These are phyloP conservation scores for Ophiostoma himal-ulmi DNA, from an alignment of 2,329 filamentous ascomycete genomes.

Conservation along the genomic window DNA sequence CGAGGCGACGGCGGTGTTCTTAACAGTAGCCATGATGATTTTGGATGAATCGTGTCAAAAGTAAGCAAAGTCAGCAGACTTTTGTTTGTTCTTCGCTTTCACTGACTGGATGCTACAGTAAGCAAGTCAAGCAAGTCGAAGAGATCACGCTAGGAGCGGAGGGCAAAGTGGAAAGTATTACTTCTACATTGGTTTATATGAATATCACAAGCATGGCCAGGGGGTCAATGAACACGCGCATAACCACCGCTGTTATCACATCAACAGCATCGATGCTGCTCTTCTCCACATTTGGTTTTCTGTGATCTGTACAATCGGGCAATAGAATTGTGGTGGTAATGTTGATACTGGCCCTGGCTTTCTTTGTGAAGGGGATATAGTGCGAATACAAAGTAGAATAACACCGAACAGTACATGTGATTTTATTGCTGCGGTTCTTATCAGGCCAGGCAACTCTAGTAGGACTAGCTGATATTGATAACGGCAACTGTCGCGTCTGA, in stretches of 20 bases:
- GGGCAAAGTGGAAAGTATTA: background rate
- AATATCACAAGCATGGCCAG: background rate
- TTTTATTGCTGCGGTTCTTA: background rate
- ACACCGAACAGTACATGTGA: background rate
- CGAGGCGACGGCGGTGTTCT: background rate
- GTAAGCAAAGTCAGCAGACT: background rate
- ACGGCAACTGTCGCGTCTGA: background rate
- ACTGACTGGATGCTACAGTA: background rate
- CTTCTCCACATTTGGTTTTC: background rate
- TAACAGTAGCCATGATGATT: background rate
- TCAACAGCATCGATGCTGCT: background rate
- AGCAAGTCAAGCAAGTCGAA: background rate
- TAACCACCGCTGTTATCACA: slow-evolving; percentile 1
- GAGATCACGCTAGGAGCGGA: background rate
- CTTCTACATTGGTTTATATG: background rate
- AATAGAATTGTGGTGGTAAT: background rate
- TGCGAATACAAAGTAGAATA: background rate
- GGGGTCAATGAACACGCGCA: background rate
- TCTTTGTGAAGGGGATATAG: background rate
- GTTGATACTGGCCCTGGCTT: background rate
- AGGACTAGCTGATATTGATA: background rate
- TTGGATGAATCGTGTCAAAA: background rate
- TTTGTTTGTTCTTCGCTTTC: background rate
- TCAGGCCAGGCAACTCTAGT: background rate
- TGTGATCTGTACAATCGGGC: background rate